Conservation (phyloP, 2,329 filamentous ascomycete genomes). For the Aspergillus cejpii region DNA sequence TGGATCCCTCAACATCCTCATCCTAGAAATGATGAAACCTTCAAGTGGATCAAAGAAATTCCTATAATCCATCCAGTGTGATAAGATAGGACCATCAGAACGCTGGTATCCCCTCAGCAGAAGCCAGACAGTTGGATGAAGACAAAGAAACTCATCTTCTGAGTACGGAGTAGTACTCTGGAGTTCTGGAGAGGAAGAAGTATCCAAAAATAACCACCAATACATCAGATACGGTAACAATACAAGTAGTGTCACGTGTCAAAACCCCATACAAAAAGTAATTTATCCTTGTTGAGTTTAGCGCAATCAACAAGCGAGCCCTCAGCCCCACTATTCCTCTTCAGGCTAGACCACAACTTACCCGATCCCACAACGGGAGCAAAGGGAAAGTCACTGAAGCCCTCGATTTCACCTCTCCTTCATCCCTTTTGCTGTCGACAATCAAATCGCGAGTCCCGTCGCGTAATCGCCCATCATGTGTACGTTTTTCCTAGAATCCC, state of each 20-base stretch:
- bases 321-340: conserved; percentile 24
- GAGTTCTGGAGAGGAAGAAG: too few species aligned
- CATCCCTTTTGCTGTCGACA: conserved; percentile 39
- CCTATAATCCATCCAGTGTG: too few species aligned
- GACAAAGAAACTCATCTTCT: too few species aligned
- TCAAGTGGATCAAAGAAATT: too few species aligned
- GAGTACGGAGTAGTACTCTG: too few species aligned
- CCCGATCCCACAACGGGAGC: conserved; percentile 38
- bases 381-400: conserved; percentile 28
- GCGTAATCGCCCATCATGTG: conserved; percentile 47
- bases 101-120: too few species aligned
- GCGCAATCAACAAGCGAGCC: conserved; percentile 30
- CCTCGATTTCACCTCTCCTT: conserved; percentile 32
- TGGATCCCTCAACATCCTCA: too few species aligned
- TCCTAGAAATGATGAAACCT: too few species aligned
- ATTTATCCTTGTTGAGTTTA: conserved; percentile 15
- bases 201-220: neutral
- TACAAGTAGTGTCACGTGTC: neutral
- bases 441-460: conserved; percentile 33
- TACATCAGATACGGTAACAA: neutral
- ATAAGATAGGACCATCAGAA: too few species aligned
- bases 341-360: conserved; percentile 29
- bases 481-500: conserved; percentile 31
- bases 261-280: neutral
- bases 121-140: too few species aligned